Base-by-base conservation (phyloP, 495 filamentous ascomycete genomes). In the Talaromyces stipitatus region DNA sequence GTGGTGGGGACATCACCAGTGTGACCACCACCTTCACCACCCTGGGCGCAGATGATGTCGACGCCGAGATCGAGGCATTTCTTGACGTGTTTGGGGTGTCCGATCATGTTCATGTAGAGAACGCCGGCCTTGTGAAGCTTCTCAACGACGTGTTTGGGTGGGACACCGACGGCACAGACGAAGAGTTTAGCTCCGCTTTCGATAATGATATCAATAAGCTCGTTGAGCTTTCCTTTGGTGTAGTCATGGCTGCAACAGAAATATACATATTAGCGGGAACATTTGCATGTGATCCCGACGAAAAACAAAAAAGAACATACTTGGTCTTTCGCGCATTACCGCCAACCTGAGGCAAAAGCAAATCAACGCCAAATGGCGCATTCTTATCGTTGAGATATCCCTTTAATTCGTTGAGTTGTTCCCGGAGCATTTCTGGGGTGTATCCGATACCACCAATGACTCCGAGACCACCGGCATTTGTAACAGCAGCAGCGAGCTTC, bases 61-160 rank as follows among this genome's bases (percentile, higher is more conserved):
- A 80, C 86, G 63, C 94, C 94, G 50, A 90, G 81, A 18, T 90
- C 92, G 56, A 98, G 79, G 69, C 87, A 88, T 81, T 97, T 97
- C 69, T 86, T 79, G 50, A 96, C 92, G 77, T 98, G 94, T 83
- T 98, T 98, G 61, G 95, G 95, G 82, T 97, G 94, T 56, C 92
- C 94, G 70, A 98, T 95, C 94, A 98, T 98, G 85, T 98, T 98
- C 94, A 98, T 98, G 83, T 92, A 96, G 55, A 95, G 80, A 59
- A 98, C 80, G 55, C 92, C 92, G 66, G 82, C 78, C 60, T 83
- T 81, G 82, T 98, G 94, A 30, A 98, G 84, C 61, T 78, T 85
- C 48, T 97, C 89, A 59, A 98, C 94, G 58, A 96, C 85, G 57
- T 81, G 73, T 68, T 88, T 88, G 54, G 95, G 92, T 24, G 94